Base-by-base conservation (phyloP, 805 yeast species). In the Lipomyces yamanashiensis region DNA sequence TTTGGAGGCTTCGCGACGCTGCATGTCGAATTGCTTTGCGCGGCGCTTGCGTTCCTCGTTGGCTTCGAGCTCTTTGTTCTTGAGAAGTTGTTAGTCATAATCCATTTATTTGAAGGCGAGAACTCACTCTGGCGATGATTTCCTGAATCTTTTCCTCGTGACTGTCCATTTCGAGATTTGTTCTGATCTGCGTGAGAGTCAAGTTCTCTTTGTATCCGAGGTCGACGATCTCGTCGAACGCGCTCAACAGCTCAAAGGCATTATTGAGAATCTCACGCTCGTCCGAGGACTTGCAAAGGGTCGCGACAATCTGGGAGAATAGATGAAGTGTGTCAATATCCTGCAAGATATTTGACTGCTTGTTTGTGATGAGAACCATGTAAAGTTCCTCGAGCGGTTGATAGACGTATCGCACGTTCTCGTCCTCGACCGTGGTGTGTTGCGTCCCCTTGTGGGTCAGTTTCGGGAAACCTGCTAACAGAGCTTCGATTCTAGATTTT, bases 111-210 rank as follows among this genome's bases (percentile, higher is more conserved):
- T 13, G 7, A 9, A 37, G 3, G 17, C 4, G 34, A 21, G 17
- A 7, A 47, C 61, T n/a, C 51, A 63, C 67, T 36, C 72, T 39
- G 6, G 72, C 98, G 72, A 95, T 95, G 75, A 95, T 92, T 75
- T 95, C 98, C 81, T 95, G 98, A 74, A 96, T 93, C 81, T 90
- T 93, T 79, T 95, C 99, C 78, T 95, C 99, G 76, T 95, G 98
- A 47, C 96, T 89, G 78, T 95, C 98, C 98, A 95, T 93, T 74
- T 91, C 93, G 79, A 95, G 81, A 78, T 90, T 93, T 12, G 96
- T 90, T 75, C 85, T 86, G 68, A 95, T 89, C 79, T 95, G 98
- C 64, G 86, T 76, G 68, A 88, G 75, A 0, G 95, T 85, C 69
- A 93, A 79, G 76, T 91, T 89, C 76, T 95, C 99, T 69, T 90